Evolutionary conservation across 345 rosid species (phyloP), one percentile per base, ranked within the genome.

Genomic region (Lepidium sativum): DNA sequence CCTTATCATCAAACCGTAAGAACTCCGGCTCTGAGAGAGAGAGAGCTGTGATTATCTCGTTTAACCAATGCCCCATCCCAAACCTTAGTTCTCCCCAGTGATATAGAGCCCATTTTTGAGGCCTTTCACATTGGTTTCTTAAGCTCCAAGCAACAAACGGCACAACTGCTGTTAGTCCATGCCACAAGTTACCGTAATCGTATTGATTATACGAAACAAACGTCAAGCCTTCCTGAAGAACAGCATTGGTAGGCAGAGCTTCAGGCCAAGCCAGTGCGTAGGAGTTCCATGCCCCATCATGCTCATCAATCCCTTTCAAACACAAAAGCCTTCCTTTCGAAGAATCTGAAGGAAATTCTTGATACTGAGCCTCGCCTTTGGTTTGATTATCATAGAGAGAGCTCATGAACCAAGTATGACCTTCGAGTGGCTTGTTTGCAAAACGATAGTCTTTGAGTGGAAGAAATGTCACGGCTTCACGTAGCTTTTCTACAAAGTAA

Each of bases 131-230:
- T 2, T 52, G 60, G 65, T 88, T 79, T 55, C 54, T 79, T 71
- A 16, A 62, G 62, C 82, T 82, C 97, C 97, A 88, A 3, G 88
- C 74, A 33, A 86, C 81, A 47, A 88, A 86, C 0, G 96, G 91
- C 1, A 78, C 48, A 4, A 72, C 3, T 5, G 84, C 78, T 0
- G 87, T 74, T 4, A 86, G 54, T 13, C 91, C 96, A 61, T 88
- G 98, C 89, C 94, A 88, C 11, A 83, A 67, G 80, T 86, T 91
- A 6, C 62, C 76, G 32, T 83, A 88, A 58, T 67, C 61, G 63
- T 88, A 88, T 38, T 88, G 89, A 31, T 83, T 91, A 69, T 88
- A 78, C 0, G 91, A 78, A 0, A 88, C 80, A 41, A 84, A 86
- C 2, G 97, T 83, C 25, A 86, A 63, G 6, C 94, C 97, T n/a